Conservation (phyloP, 2,329 filamentous ascomycete genomes). For the Cladophialophora bantiana region DNA sequence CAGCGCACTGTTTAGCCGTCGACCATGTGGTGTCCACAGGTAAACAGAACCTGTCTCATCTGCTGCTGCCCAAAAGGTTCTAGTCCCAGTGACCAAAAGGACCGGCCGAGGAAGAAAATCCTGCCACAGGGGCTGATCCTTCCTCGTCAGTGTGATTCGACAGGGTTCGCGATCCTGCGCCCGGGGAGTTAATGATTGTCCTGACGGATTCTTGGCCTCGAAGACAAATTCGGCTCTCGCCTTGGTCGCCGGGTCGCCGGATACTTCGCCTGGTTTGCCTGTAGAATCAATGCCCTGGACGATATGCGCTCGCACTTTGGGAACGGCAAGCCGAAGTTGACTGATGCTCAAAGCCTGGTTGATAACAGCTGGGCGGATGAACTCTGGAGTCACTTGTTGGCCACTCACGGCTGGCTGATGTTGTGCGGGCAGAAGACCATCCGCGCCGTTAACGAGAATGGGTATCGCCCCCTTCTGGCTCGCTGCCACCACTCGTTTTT, state of each 20-base stretch:
- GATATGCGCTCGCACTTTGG: constrained; percentile 83
- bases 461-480: constrained; percentile 72
- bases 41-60: constrained; percentile 93
- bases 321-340: constrained; percentile 84
- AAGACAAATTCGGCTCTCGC: constrained; percentile 75
- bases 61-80: constrained; percentile 87
- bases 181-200: constrained; percentile 65
- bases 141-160: constrained; percentile 79
- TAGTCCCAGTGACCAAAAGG: constrained; percentile 88
- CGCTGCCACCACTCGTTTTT: constrained; percentile 65
- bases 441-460: constrained; percentile 76
- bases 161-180: constrained; percentile 77
- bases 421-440: constrained; percentile 79
- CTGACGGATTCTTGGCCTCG: constrained; percentile 83
- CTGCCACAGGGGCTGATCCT: constrained; percentile 85
- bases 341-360: constrained; percentile 83
- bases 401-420: constrained; percentile 66
- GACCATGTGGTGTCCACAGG: constrained; percentile 89
- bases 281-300: constrained; percentile 74
- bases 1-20: constrained; percentile 82
- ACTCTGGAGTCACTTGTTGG: constrained; percentile 76
- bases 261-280: constrained; percentile 52
- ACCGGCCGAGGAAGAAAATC: constrained; percentile 88
- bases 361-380: constrained; percentile 83
- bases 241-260: constrained; percentile 52